A percentile compares a stretch with the other conserved stretches of the same genome.
Conservation (phyloP, 148 eudicot genomes). For the Rhododendron griersonianum region DNA sequence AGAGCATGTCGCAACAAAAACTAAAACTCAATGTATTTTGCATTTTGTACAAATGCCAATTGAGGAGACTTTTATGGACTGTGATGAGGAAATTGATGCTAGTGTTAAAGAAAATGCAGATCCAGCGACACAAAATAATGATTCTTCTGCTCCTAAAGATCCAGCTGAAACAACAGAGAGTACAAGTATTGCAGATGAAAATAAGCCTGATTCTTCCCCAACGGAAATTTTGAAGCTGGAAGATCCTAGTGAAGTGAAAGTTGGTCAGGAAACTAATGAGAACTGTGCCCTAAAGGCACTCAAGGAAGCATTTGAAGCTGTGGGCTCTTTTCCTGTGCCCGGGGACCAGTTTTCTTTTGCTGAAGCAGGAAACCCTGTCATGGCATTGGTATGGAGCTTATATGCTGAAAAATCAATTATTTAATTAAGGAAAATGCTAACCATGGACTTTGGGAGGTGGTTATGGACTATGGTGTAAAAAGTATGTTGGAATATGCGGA, state of each 20-base stretch:
- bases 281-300: conserved; percentile 66
- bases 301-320: conserved; percentile 82
- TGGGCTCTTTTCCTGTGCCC: conserved; percentile 48
- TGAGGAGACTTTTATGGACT: conserved; percentile 69
- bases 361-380: conserved; percentile 92
- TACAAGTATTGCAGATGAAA: conserved; percentile 23
- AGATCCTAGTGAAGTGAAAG: conserved; percentile 24
- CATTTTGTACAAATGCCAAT: conserved; percentile 98
- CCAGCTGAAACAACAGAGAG: conserved; percentile 40
- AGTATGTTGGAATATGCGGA: not conserved
- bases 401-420: not conserved
- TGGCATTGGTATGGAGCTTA: conserved; percentile 63
- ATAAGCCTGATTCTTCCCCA: conserved; percentile 35
- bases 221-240: conserved; percentile 36
- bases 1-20: conserved; percentile 97
- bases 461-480: not conserved
- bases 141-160: conserved; percentile 36
- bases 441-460: not conserved
- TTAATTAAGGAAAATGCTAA: not conserved
- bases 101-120: conserved; percentile 34
- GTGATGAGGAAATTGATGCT: conserved; percentile 35
- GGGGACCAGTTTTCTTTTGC: conserved; percentile 65
- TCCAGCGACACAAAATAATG: conserved; percentile 31
- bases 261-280: conserved; percentile 31
- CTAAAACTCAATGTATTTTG: conserved; percentile 94